Conservation (phyloP, 108 stramenopile species). For the Asterionellopsis glacialis region DNA sequence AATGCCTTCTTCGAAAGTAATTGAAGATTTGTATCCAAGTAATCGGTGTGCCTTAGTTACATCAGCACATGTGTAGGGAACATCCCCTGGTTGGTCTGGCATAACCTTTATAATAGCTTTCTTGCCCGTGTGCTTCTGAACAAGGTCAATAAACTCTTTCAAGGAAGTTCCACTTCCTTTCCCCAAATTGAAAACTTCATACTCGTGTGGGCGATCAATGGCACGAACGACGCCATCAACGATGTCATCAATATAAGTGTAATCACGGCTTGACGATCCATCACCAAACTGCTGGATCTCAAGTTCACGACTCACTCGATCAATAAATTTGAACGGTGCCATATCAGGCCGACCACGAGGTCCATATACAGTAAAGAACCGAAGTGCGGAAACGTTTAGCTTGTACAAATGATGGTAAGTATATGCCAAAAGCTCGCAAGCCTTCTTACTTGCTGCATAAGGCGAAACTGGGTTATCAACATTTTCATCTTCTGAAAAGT, state of each 20-base stretch:
- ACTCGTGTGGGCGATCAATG: conserved; percentile 79
- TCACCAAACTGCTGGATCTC: conserved; percentile 85
- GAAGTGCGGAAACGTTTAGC: conserved; percentile 76
- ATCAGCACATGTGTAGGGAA: conserved; percentile 90
- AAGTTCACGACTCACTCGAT: conserved; percentile 49
- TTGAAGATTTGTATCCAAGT: conserved; percentile 81
- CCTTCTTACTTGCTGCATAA: conserved; percentile 88
- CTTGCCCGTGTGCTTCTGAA: conserved; percentile 76
- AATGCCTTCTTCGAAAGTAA: conserved; percentile 91
- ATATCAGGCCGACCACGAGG: conserved; percentile 89
- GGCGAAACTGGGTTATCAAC: conserved; percentile 88
- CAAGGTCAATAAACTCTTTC: conserved; percentile 77
- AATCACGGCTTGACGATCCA: conserved; percentile 84
- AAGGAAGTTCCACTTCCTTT: conserved; percentile 80
- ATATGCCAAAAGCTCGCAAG: conserved; percentile 87
- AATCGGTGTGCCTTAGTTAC: conserved; percentile 71
- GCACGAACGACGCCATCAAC: conserved; percentile 86
- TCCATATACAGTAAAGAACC: conserved; percentile 94
- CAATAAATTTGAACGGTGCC: conserved; percentile 85
- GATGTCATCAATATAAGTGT: conserved; percentile 93
- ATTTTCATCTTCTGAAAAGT: conserved; percentile 84
- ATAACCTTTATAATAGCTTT: conserved; percentile 67
- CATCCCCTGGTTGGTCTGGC: conserved; percentile 94
- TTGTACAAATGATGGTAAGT: conserved; percentile 90
- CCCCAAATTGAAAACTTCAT: conserved; percentile 91